Evolutionary conservation across 1,284 basidiomycete species (phyloP), one percentile per base, ranked within the genome.

Genomic region (Hymenochaete sp.): DNA sequence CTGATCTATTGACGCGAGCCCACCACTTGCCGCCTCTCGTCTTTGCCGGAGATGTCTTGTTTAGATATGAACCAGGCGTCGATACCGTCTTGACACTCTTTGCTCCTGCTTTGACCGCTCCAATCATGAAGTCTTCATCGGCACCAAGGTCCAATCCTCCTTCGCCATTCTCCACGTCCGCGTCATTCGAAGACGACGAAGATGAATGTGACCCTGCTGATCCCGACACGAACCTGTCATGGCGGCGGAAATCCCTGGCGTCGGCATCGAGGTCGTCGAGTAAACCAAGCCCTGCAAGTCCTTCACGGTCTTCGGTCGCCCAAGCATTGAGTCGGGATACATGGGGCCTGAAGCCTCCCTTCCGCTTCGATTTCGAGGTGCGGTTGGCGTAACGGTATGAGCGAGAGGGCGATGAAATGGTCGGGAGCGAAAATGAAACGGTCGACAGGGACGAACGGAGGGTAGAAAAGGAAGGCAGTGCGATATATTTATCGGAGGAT

Each of bases 51-150:
- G n/a, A n/a, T n/a, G n/a, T n/a, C n/a, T n/a, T n/a, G n/a, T n/a
- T n/a, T n/a, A n/a, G n/a, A n/a, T n/a, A n/a, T n/a, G n/a, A n/a
- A n/a, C n/a, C n/a, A n/a, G n/a, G n/a, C n/a, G n/a, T n/a, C n/a
- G n/a, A n/a, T n/a, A n/a, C n/a, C n/a, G n/a, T n/a, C n/a, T n/a
- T n/a, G n/a, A n/a, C n/a, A n/a, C n/a, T n/a, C n/a, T n/a, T n/a
- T n/a, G n/a, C n/a, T n/a, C n/a, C n/a, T n/a, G n/a, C n/a, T n/a
- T n/a, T n/a, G n/a, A n/a, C n/a, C 14, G 38, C 38, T 9, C 38
- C 38, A 40, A 40, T 40, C 38, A 40, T 40, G 21, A 40, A 40
- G 16, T 40, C 38, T 14, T 40, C 38, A 11, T 40, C 38, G 8
- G 38, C 38, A 9, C 38, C 38, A 8, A 40, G 9, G 13, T 40